Percentiles rank a stretch among this genome's conserved stretches.
These are phyloP conservation scores for Smallanthus sonchifolius DNA, from an alignment of 129 eudicot genomes.

Conservation along the genomic window DNA sequence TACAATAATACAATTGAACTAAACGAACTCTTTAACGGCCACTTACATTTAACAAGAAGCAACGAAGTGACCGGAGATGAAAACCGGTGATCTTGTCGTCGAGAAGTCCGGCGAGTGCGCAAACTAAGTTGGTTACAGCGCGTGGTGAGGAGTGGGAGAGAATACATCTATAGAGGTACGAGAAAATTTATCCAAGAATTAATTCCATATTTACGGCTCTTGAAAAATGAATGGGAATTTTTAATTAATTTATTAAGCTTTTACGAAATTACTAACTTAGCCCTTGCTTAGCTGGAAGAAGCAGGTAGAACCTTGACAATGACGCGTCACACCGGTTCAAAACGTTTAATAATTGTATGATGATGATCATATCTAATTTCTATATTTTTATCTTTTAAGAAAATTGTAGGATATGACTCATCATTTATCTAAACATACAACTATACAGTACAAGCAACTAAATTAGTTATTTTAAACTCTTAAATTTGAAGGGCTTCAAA, in stretches of 20 bases:
- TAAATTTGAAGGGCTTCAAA: no score
- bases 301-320: not conserved
- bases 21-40: not conserved
- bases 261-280: not conserved
- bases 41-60: constrained; percentile 16
- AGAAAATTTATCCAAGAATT: not conserved
- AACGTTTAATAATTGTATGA: no score
- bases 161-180: not conserved
- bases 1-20: not conserved
- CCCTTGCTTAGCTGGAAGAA: constrained; percentile 6
- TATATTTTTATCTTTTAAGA: no score
- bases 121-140: constrained; percentile 8
- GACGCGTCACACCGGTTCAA: not conserved
- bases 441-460: no score
- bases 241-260: not conserved
- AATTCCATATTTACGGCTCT: no score
- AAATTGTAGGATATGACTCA: no score
- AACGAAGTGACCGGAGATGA: not conserved
- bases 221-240: no score
- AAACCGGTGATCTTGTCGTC: constrained; percentile 25
- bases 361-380: no score
- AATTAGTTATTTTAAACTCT: no score
- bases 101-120: constrained; percentile 9
- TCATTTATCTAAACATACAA: no score
- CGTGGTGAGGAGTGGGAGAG: not conserved